Percentiles rank a stretch among this genome's conserved stretches.
Conservation (phyloP, 495 filamentous ascomycete species). For the Sphaerosporella brunnea region DNA sequence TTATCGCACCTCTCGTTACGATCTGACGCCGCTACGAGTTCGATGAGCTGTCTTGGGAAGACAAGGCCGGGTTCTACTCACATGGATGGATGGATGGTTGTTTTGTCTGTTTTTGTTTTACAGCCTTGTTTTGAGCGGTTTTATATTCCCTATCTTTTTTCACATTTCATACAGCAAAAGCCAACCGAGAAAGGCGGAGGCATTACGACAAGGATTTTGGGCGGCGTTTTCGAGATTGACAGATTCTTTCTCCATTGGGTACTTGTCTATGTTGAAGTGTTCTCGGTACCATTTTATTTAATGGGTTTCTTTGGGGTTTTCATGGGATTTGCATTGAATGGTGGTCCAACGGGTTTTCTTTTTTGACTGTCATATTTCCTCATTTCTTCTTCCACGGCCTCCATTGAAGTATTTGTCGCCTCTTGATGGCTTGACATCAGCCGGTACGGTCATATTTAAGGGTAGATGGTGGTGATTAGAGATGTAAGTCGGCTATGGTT, state of each 20-base stretch:
- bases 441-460: too few species aligned
- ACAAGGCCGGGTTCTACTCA: neutral
- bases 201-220: neutral
- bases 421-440: too few species aligned
- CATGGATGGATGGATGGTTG: too few species aligned
- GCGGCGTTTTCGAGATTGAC: neutral
- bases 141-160: neutral
- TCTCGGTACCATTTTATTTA: neutral
- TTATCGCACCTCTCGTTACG: neutral
- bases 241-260: neutral
- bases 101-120: neutral
- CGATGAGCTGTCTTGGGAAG: neutral
- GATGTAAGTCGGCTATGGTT: neutral
- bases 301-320: neutral
- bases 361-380: neutral
- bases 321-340: neutral
- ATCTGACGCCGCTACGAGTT: neutral
- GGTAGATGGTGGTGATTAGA: neutral
- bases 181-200: neutral
- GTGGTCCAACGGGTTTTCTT: slow-evolving; percentile 1
- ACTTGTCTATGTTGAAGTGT: neutral
- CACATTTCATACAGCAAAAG: neutral
- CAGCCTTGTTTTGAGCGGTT: neutral
- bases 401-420: too few species aligned
- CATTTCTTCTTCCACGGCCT: too few species aligned